phyloP scores from a whole-genome alignment of 2,329 filamentous ascomycete species.

The Paecilomyces niveus region DNA sequence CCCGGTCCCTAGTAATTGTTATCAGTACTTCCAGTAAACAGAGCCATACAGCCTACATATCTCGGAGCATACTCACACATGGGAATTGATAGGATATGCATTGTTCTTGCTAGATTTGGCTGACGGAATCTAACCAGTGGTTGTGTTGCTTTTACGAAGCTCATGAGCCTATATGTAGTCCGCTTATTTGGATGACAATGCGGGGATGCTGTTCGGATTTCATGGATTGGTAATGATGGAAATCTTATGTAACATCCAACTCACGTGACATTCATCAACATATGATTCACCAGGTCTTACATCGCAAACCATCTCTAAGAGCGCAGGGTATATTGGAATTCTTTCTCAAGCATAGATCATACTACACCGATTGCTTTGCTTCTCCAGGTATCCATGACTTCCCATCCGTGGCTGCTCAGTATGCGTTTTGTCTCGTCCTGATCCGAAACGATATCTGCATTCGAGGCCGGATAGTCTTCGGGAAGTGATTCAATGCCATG shows the following conservation, averaged over 20 bases:
- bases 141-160: slow-evolving; percentile 17
- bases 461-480: not conserved
- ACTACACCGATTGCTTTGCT: slow-evolving; percentile 28
- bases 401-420: slow-evolving; percentile 23
- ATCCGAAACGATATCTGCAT: not conserved
- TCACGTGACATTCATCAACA: slow-evolving; percentile 2
- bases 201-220: not conserved
- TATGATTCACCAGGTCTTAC: not conserved
- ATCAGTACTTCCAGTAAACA: not conserved
- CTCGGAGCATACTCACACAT: slow-evolving; percentile 39
- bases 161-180: slow-evolving; percentile 14
- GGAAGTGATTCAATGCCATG: not conserved
- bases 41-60: not conserved
- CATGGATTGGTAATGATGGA: not conserved
- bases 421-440: slow-evolving; percentile 10
- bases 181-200: slow-evolving; percentile 1
- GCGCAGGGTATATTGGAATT: not conserved
- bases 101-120: slow-evolving; percentile 21
- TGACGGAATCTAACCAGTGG: slow-evolving; percentile 10
- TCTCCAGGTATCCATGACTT: slow-evolving; percentile 20
- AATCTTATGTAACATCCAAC: slow-evolving; percentile 3
- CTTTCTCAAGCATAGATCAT: slow-evolving; percentile 2
- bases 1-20: slow-evolving; percentile 21
- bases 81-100: slow-evolving; percentile 48
- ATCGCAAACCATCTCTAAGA: not conserved